phyloP scores from a whole-genome alignment of 73 alveolate genomes.

The Paramecium sexaurelia region DNA sequence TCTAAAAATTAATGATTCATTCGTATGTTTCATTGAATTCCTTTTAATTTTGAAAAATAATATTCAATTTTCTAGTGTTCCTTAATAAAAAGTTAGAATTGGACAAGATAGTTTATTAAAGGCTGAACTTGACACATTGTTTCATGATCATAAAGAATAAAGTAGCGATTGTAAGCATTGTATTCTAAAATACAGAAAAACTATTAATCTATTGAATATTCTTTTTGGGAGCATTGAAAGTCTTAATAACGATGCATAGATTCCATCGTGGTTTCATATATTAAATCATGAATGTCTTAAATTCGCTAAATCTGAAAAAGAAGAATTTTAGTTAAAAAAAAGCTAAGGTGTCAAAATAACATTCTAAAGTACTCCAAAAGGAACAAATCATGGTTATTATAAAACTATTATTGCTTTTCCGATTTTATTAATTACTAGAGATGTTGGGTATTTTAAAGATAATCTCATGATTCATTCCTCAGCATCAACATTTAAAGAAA shows the following conservation, averaged over 20 bases:
- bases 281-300: not conserved
- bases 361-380: not conserved
- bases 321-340: not conserved
- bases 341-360: not conserved
- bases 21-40: conserved; percentile 4
- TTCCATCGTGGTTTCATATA: not conserved
- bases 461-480: not conserved
- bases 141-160: conserved; percentile 23
- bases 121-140: conserved; percentile 40
- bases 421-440: not conserved
- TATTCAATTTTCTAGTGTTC: not conserved
- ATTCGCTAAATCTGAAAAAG: not conserved
- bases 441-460: conserved; percentile 42
- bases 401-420: not conserved
- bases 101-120: conserved; percentile 8
- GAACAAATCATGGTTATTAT: not conserved
- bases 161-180: conserved; percentile 52
- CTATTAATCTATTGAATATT: not conserved
- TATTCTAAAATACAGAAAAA: not conserved
- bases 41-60: not conserved
- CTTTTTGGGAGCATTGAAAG: not conserved
- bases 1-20: not conserved
- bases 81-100: not conserved
- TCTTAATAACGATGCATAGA: not conserved
- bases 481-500: not conserved